Conservation (phyloP, 176 grass and related monocot species). For the Triticum monococcum region DNA sequence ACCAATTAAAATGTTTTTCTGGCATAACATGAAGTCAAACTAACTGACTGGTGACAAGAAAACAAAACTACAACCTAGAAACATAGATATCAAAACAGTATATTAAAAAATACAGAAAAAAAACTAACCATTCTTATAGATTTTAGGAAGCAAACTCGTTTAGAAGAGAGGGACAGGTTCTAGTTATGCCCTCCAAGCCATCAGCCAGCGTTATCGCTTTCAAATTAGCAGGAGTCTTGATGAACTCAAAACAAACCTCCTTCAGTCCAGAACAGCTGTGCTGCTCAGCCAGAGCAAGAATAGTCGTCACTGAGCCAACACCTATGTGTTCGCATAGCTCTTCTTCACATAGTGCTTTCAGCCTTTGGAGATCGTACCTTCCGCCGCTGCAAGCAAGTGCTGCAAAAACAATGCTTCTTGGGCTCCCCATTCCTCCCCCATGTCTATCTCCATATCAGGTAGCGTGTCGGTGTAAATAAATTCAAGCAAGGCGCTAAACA, state of each 20-base stretch:
- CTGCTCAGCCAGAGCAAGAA: background rate
- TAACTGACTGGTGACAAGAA: too few relatives aligned
- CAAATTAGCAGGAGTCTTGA: background rate
- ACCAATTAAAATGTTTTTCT: too few relatives aligned
- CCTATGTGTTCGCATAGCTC: background rate
- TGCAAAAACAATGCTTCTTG: background rate
- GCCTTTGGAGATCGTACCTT: background rate
- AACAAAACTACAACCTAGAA: background rate
- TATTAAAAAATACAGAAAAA: background rate
- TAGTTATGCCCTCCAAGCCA: background rate
- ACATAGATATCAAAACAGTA: too few relatives aligned
- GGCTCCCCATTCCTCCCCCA: background rate
- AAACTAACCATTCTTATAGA: background rate
- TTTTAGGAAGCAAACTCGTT: background rate
- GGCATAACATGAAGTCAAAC: too few relatives aligned
- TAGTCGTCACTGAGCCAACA: background rate
- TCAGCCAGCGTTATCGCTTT: background rate
- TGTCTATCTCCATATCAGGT: background rate
- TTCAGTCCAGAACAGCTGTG: background rate
- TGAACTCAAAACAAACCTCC: constrained; percentile 3
- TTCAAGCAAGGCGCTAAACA: background rate
- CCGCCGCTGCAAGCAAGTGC: background rate
- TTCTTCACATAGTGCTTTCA: background rate
- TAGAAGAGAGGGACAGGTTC: background rate
- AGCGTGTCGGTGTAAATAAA: background rate